Evolutionary conservation across 2,329 filamentous ascomycete species (phyloP), one percentile per base, ranked within the genome.

Genomic region (Nigrospora osmanthi): DNA sequence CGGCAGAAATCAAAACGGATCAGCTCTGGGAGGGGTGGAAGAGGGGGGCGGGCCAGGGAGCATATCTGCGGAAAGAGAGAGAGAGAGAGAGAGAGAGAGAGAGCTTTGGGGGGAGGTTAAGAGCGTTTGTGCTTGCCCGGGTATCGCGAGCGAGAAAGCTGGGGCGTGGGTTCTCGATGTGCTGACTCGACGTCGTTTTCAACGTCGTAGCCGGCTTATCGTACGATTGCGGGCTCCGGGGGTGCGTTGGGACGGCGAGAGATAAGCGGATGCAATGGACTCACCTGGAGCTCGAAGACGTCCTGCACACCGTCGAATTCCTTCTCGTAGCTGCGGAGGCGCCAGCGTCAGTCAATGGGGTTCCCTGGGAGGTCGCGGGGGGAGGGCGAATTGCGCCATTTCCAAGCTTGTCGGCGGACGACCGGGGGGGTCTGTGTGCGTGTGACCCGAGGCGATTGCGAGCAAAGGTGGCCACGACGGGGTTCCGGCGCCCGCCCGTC

Each of bases 271-370:
- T 35, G 23, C 23, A 28, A 28, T 28, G 23, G 49, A 66, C 78
- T 65, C 83, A 95, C 90, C 89, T 96, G 90, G 65, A 98, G 89
- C 83, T 98, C 93, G 71, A 98, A 98, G 65, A 97, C 91, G 75
- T 98, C 93, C 74, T 97, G 89, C 56, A 98, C 93, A 64, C 74
- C 72, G 53, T 98, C 91, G 66, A 98, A 98, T 75, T 98, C 93
- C 82, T 96, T 96, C 81, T 98, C 93, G 66, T 95, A 98, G 76
- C 93, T 98, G 67, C 60, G 47, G 47, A 47, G 43, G 50, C 52
- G 47, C 51, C 48, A 47, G 49, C 23, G 57, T 75, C 62, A 70
- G 67, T 60, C 62, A 64, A 65, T 58, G 58, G 58, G 54, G 46
- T 35, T 42, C n/a, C n/a, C 17, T 37, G 10, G 28, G 11, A 32